A percentile compares a stretch with the other conserved stretches of the same genome.
These are phyloP conservation scores for Coemansia sp. DNA, from an alignment of 192 early-diverging fungal genomes.

Conservation along the genomic window DNA sequence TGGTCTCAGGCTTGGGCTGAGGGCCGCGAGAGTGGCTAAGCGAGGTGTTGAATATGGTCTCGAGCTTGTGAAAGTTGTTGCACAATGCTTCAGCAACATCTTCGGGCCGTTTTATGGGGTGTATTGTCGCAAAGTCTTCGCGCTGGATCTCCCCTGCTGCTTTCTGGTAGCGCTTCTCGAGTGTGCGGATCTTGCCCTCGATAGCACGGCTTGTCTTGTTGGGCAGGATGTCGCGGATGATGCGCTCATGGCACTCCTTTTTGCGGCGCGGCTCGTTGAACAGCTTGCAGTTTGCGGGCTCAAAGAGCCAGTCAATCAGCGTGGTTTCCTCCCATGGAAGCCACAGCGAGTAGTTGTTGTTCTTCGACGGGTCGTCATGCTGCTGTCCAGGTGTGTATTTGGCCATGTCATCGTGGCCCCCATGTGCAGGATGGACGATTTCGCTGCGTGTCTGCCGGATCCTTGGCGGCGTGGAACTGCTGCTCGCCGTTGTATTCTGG, in stretches of 20 bases:
- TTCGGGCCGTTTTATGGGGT: conserved; percentile 40
- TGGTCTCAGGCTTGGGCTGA: not conserved
- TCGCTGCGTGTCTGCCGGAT: conserved; percentile 44
- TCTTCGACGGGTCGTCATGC: conserved; percentile 25
- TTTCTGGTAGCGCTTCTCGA: conserved; percentile 49
- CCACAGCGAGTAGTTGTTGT: conserved; percentile 38
- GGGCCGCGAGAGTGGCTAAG: conserved; percentile 16
- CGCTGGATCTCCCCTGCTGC: conserved; percentile 35
- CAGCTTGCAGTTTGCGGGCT: conserved; percentile 48
- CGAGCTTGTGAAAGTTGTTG: conserved; percentile 44
- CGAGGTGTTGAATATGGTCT: conserved; percentile 39
- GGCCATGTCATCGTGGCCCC: not conserved
- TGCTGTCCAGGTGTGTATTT: conserved; percentile 5
- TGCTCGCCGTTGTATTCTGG: not conserved
- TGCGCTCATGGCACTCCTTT: conserved; percentile 55
- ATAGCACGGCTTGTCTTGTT: conserved; percentile 53
- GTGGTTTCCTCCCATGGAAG: conserved; percentile 52
- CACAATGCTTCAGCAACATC: conserved; percentile 47
- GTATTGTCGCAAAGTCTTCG: conserved; percentile 25
- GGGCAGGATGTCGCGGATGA: conserved; percentile 48
- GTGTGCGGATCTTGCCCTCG: conserved; percentile 55
- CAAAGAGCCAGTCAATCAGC: conserved; percentile 50
- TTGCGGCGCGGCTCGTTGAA: conserved; percentile 54
- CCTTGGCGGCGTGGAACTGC: conserved; percentile 24
- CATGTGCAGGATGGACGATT: conserved; percentile 9